Base-by-base conservation (phyloP, 176 grass and related monocot species). In the Saccharum officinarum region DNA sequence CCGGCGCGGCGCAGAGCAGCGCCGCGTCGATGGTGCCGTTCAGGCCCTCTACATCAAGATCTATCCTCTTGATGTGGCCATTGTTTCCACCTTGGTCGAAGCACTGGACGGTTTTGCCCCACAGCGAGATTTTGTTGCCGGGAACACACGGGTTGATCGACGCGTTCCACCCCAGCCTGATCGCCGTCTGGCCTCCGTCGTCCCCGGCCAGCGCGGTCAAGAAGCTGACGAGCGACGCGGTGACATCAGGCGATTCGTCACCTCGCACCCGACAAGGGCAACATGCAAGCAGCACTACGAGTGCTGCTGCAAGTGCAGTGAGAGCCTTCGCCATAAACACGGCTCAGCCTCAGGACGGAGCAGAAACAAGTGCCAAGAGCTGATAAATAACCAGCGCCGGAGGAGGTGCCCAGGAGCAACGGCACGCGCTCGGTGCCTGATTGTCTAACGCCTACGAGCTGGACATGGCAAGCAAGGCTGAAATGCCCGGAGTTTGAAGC, bases 1-100 rank as follows among this genome's bases (percentile, higher is more conserved):
- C 87, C 28, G 20, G 16, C 38, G 46, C 89, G 17, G 65, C 60
- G 80, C 89, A 94, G 38, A 94, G 84, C 63, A 41, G 46, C 40
- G 80, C 1, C 11, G 84, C 80, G 54, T 94, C 8, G 76, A 91
- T 82, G 38, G 86, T 65, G n/a, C 92, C 92, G 63, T 0, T 13
- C 1, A 94, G 83, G 61, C 61, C 61, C 4, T 13, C 25, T 1
- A 0, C 23, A 6, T 14, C 11, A 1, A 64, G 61, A 0, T 64
- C 61, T 16, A 92, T 78, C 0, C 0, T 0, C 36, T 5, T 59
- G 69, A 92, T 13, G 8, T 0, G n/a, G 3, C 80, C 69, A 12
- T 22, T 15, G 16, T 81, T 25, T 0, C 6, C 10, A 6, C 28
- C 26, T 0, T 0, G 0, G 0, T 65, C 18, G 68, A 28, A 37